A percentile compares a stretch with the other conserved stretches of the same genome.
These are phyloP conservation scores for Penicillium sp. DNA, from an alignment of 2,329 filamentous ascomycete genomes.

Conservation along the genomic window DNA sequence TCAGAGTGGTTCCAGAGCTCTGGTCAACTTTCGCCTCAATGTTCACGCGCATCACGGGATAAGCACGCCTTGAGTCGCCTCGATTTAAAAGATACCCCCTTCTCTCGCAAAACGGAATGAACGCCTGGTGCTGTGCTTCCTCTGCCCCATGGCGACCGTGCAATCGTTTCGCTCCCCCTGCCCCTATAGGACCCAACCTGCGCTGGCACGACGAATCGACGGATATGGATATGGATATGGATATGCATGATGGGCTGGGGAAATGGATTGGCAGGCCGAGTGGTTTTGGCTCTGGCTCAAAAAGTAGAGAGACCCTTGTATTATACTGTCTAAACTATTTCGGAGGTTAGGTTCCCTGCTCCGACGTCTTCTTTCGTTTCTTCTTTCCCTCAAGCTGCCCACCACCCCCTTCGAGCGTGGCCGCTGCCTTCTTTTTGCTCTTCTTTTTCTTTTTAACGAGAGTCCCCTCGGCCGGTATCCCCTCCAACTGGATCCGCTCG, in stretches of 20 bases:
- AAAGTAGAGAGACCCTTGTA: neutral
- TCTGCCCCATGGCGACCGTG: conserved; percentile 2
- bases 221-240: too few species aligned
- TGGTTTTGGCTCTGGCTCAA: neutral
- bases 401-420: neutral
- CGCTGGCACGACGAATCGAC: too few species aligned
- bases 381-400: conserved; percentile 2
- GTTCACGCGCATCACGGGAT: conserved; percentile 30
- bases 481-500: conserved; percentile 55
- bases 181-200: too few species aligned
- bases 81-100: conserved; percentile 18
- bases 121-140: neutral
- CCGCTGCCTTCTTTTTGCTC: conserved; percentile 30
- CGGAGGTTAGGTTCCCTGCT: neutral
- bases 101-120: neutral
- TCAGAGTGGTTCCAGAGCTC: conserved; percentile 49
- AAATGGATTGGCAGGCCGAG: neutral
- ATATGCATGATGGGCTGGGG: neutral
- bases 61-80: conserved; percentile 3
- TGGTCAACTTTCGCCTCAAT: conserved; percentile 41
- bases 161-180: too few species aligned
- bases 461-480: conserved; percentile 50
- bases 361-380: conserved; percentile 24
- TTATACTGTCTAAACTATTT: conserved; percentile 5
- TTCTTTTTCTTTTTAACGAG: conserved; percentile 64